A percentile compares a stretch with the other conserved stretches of the same genome.
Conservation (phyloP, 78 protist genomes). For the Dictyostelium capitatum region DNA sequence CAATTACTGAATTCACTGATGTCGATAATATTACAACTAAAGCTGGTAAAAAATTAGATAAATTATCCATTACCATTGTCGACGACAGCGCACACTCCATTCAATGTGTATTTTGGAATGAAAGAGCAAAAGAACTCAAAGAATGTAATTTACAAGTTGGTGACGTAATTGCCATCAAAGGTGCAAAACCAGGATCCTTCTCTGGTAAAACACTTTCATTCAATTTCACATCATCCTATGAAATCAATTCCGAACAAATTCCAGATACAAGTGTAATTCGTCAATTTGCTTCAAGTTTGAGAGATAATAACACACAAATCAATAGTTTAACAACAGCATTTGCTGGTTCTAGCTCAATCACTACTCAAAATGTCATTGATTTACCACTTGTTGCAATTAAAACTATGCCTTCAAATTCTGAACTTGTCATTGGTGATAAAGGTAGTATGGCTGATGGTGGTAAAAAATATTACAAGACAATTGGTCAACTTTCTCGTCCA, state of each 20-base stretch:
- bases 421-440: background rate
- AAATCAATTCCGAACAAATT: background rate
- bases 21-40: background rate
- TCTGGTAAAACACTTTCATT: background rate
- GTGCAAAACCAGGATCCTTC: background rate
- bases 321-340: background rate
- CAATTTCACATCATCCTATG: background rate
- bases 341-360: background rate
- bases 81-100: background rate
- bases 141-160: background rate
- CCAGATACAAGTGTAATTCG: background rate
- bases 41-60: background rate
- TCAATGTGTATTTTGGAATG: slow-evolving; percentile 10
- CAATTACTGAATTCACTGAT: background rate
- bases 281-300: background rate
- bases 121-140: background rate
- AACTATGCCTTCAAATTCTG: background rate
- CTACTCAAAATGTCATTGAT: background rate
- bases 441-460: background rate
- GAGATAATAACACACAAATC: background rate
- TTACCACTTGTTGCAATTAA: slow-evolving; percentile 4
- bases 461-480: background rate
- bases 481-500: slow-evolving; percentile 3
- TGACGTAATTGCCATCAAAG: slow-evolving; percentile 29
- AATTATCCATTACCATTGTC: background rate